Evolutionary conservation across 2,329 filamentous ascomycete species (phyloP).

Genomic region (Colletotrichum truncatum): DNA sequence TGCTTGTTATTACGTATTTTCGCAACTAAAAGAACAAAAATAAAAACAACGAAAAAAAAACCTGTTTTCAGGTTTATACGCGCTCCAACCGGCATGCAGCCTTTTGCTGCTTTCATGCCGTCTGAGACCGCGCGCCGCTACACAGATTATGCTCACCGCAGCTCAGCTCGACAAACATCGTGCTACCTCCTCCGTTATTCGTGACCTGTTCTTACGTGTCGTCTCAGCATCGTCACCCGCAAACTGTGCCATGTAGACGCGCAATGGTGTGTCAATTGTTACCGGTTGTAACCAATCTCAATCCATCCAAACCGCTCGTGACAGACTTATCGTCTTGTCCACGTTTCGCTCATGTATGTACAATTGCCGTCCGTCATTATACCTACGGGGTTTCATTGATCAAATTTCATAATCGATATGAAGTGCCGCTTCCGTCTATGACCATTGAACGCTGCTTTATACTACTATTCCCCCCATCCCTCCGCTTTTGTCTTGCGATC

Average conservation of each 20-base stretch:
- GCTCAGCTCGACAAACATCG: constrained; percentile 4
- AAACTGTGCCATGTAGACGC: neutral
- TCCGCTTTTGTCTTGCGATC: neutral
- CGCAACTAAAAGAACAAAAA: neutral
- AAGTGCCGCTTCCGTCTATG: neutral
- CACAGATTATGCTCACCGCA: neutral
- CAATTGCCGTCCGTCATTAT: constrained; percentile 14
- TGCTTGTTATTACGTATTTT: constrained; percentile 2
- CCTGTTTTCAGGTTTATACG: no score
- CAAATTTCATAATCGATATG: neutral
- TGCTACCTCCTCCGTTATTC: neutral
- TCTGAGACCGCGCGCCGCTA: constrained; percentile 2
- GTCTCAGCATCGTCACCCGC: neutral
- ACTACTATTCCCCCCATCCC: neutral
- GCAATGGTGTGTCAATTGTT: neutral
- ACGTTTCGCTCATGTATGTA: constrained; percentile 17
- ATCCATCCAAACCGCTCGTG: neutral
- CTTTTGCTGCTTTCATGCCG: neutral
- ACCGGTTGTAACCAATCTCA: constrained; percentile 14
- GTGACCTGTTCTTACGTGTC: neutral
- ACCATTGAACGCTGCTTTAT: neutral
- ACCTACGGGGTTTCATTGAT: neutral
- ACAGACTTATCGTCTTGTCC: neutral
- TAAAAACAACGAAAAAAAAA: no score
- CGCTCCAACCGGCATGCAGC: no score